Base-by-base conservation (phyloP, 2,329 filamentous ascomycete genomes). In the Rutstroemia sydowiana region DNA sequence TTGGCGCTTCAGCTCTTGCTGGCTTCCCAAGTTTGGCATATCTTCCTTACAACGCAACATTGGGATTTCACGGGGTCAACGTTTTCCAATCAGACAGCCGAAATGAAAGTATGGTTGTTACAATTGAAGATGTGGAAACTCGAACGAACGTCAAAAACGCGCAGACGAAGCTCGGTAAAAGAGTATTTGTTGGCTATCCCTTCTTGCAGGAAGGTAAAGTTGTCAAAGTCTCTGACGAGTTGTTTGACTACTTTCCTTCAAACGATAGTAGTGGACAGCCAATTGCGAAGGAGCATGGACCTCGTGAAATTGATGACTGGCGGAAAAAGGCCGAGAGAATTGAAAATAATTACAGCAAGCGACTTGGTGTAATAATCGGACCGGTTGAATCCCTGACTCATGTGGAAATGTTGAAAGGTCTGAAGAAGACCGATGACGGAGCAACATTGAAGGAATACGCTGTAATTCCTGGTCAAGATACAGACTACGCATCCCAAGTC, bases 11-110 rank as follows among this genome's bases (percentile, higher is more conserved):
- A 51, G 90, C 93, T n/a, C 72, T 97, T 56, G 92, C 93, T 52
- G 93, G 93, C 3, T 98, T 98, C 68, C 93, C 93, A 5, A 93
- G 86, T 58, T 71, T 98, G 62, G 87, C 91, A 58, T 93, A 87
- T 1, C 72, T 98, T 37, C 87, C 89, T 0, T 91, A 93, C 67
- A 84, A 82, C 55, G 93, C 88, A 2, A 78, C 82, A 52, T 75
- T 97, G 44, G 88, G 84, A 8, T 95, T 90, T 68, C 88, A 95
- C 59, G 90, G 90, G 2, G 88, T 98, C 55, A 93, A 85, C 57
- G 89, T 98, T 31, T 98, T 98, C 73, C 90, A 95, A 66, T 84
- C 92, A 61, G 93, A 97, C 61, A 96, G 91, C 66, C 85, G 89
- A 45, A 97, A 97, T 65, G 91, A 96, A 69, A 98, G 92, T 69